Percentiles rank a stretch among this genome's conserved stretches.
These are phyloP conservation scores for Ricinus communis DNA, from an alignment of 345 rosid species.

Conservation along the genomic window DNA sequence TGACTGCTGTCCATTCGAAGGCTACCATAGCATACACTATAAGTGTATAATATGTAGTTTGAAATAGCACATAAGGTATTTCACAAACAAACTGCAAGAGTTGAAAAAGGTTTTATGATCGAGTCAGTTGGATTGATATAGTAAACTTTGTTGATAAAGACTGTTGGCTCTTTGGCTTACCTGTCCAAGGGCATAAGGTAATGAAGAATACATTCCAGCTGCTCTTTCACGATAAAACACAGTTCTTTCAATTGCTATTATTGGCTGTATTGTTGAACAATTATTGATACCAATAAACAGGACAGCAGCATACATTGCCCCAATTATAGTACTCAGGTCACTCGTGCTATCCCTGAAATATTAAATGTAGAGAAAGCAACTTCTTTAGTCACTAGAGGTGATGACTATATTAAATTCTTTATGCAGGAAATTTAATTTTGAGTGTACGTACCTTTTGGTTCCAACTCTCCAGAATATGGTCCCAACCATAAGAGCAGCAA, in stretches of 20 bases:
- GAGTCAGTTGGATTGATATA: background rate
- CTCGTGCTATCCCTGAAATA: conserved; percentile 37
- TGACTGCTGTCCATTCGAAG: conserved; percentile 32
- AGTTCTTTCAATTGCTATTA: conserved; percentile 64
- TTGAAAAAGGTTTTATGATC: no score
- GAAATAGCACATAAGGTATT: conserved; percentile 37
- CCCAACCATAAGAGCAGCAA: conserved; percentile 32
- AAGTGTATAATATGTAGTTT: conserved; percentile 23
- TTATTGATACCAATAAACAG: conserved; percentile 66
- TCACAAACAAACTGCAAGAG: conserved; percentile 47
- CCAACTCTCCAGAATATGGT: conserved; percentile 42
- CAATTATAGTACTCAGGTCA: conserved; percentile 62
- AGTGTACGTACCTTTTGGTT: conserved; percentile 22
- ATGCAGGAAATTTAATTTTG: background rate
- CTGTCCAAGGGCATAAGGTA: conserved; percentile 52
- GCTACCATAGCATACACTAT: conserved; percentile 37
- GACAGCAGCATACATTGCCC: conserved; percentile 67
- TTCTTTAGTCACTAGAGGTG: no score
- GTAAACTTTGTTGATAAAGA: background rate
- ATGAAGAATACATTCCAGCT: conserved; percentile 56
- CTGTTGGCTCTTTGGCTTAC: conserved; percentile 12
- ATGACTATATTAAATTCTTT: background rate
- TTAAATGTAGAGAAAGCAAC: background rate
- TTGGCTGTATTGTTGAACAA: conserved; percentile 62
- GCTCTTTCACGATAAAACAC: conserved; percentile 75